Base-by-base conservation (phyloP, 2,329 filamentous ascomycete genomes). In the Neurospora crassa region DNA sequence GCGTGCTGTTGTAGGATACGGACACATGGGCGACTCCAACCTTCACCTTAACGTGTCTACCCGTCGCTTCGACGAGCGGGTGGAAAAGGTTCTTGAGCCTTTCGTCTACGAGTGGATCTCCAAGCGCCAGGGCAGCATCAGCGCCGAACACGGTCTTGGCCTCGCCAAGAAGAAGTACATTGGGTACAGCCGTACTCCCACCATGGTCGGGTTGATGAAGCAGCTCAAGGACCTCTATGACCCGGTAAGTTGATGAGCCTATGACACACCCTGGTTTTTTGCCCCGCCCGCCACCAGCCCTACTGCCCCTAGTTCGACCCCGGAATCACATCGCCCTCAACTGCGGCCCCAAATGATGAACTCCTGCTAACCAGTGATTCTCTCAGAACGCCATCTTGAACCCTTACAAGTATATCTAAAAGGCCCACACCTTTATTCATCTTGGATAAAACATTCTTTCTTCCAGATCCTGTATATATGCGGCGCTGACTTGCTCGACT, bases 41-140 rank as follows among this genome's bases (percentile, higher is more conserved):
- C 82, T 99, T 75, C 96, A 99, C 82, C 85, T 99, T 75, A 99
- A 99, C 81, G 88, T 99, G 42, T 87, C 92, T 1, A 91, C 93
- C 20, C 85, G 94, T 73, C 84, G 90, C 73, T 98, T 96, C 81
- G 93, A 96, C 81, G 92, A 94, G 82, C 85, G 88, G 71, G 93
- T 99, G 37, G 96, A 99, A 83, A 88, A 92, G 81, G 85, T 88
- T 37, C 86, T 99, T 47, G 96, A 99, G 84, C 96, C 96, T 0
- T 99, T 92, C 83, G 93, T 99, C 34, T 99, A 97, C 79, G 94
- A 99, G 83, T 99, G 96, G 96, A 95, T 98, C 75, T 86, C 90
- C 77, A 89, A 93, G 83, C 88, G 92, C 67, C 91, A 91, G 74
- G 96, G 96, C 73, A 97, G 94, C 81, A 97, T 99, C 82, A 97